phyloP scores from a whole-genome alignment of 2,329 filamentous ascomycete genomes.

The Colletotrichum kahawae region DNA sequence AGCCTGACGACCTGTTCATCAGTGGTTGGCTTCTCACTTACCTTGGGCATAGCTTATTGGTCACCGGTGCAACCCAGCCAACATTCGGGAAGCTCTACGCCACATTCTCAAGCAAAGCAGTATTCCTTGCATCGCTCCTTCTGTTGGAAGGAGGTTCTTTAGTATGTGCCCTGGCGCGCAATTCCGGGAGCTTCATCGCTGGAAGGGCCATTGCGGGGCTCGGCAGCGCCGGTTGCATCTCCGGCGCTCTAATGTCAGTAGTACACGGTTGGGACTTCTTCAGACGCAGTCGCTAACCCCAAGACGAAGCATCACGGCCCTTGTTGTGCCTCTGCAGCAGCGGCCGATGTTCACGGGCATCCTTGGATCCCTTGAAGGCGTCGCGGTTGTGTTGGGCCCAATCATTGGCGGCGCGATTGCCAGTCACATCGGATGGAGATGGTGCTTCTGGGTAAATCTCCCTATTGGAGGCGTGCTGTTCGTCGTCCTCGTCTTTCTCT shows the following conservation, averaged over 20 bases:
- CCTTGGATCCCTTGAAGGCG: conserved; percentile 48
- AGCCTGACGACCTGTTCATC: not conserved
- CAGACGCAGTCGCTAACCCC: conserved; percentile 29
- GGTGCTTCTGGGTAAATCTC: conserved; percentile 65
- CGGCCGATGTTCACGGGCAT: conserved; percentile 42
- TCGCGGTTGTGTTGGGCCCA: not conserved
- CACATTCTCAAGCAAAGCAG: conserved; percentile 42
- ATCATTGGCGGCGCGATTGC: conserved; percentile 1
- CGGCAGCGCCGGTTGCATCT: conserved; percentile 28
- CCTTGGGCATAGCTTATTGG: conserved; percentile 27
- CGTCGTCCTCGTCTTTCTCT: conserved; percentile 51
- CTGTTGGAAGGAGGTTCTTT: not conserved
- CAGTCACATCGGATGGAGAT: conserved; percentile 28
- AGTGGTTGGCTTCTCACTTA: not conserved
- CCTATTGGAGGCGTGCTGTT: conserved; percentile 56
- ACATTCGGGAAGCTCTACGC: conserved; percentile 32
- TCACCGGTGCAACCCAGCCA: conserved; percentile 26
- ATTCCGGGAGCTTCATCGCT: not conserved
- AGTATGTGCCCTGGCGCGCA: not conserved
- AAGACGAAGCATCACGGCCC: conserved; percentile 32
- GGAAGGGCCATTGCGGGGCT: conserved; percentile 4
- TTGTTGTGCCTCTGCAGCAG: conserved; percentile 31
- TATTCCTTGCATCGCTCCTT: conserved; percentile 13
- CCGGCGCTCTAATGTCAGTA: conserved; percentile 42
- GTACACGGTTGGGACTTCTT: not conserved